phyloP scores from a whole-genome alignment of 2,329 filamentous ascomycete species.

The Neofusicoccum laricinum region DNA sequence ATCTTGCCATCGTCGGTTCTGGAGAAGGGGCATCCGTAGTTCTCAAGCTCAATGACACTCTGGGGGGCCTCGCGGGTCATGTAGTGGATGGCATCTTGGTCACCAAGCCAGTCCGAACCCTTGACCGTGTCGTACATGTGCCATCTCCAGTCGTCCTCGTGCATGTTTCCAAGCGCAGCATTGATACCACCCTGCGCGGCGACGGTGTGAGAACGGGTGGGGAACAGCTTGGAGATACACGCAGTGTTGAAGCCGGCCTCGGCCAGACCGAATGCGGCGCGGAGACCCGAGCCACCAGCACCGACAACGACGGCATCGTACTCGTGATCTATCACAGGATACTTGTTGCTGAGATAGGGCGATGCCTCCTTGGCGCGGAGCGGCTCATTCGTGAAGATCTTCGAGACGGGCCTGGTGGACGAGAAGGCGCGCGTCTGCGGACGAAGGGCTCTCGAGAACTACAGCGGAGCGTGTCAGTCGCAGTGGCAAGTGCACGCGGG shows the following conservation, averaged over 20 bases:
- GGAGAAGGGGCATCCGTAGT: slow-evolving; percentile 96
- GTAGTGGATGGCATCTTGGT: slow-evolving; percentile 97
- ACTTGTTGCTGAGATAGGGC: slow-evolving; percentile 81
- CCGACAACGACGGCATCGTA: slow-evolving; percentile 96
- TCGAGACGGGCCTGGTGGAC: slow-evolving; percentile 76
- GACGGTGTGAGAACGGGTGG: slow-evolving; percentile 80
- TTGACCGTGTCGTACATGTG: slow-evolving; percentile 99
- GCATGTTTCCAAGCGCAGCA: slow-evolving; percentile 89
- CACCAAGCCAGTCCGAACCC: slow-evolving; percentile 94
- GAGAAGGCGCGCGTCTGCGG: slow-evolving; percentile 77
- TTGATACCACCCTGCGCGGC: slow-evolving; percentile 78
- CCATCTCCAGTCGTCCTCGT: slow-evolving; percentile 98
- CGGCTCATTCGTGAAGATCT: slow-evolving; percentile 80
- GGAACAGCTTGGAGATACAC: slow-evolving; percentile 83
- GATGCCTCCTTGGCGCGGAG: slow-evolving; percentile 92
- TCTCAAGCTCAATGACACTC: slow-evolving; percentile 91
- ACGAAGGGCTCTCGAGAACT: slow-evolving; percentile 65
- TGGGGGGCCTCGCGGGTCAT: slow-evolving; percentile 94
- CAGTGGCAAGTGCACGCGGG: background rate
- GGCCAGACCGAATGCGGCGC: slow-evolving; percentile 80
- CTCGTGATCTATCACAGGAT: slow-evolving; percentile 97
- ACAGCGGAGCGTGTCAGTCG: slow-evolving; percentile 17
- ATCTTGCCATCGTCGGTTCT: slow-evolving; percentile 96
- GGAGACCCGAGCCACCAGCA: slow-evolving; percentile 76
- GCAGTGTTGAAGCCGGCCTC: slow-evolving; percentile 89